Base-by-base conservation (phyloP, 2,329 filamentous ascomycete genomes). In the Colletotrichum sp. region DNA sequence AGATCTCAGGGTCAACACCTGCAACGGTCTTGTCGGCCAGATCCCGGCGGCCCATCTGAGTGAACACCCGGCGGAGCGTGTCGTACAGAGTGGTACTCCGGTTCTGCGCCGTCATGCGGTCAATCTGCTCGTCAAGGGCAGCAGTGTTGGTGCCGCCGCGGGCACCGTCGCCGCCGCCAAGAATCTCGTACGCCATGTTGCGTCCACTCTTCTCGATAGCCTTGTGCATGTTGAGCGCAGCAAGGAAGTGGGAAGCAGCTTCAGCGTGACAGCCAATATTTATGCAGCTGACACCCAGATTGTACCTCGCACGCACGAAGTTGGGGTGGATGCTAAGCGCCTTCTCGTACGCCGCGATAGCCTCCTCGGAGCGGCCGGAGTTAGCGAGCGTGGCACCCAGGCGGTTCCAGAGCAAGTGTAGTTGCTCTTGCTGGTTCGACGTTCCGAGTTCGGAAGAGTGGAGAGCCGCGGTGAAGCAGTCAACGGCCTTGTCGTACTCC, bases 401-500 rank as follows among this genome's bases (percentile, higher is more conserved):
- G 4, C 97, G 92, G 88, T 99, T 99, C 97, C 97, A 99, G 34
- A 99, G 92, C 25, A 99, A 92, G 83, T 99, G 97, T 2, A 98
- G 89, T 85, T 98, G 96, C 81, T 94, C 93, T 80, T 93, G 92
- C 78, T 95, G 93, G 86, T 98, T 99, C 76, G 93, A 94, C 11
- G 92, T 92, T 75, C 97, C 97, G 44, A 93, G 91, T 85, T 98
- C 96, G 1, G 95, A 95, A 29, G 93, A 95, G 75, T 95, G 95
- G 29, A 99, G 92, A 1, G 98, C 96, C 1, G 96, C 93, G 72
- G 94, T 95, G 91, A 99, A 99, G 89, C 98, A 99, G 88, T 99
- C 97, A 49, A 99, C 96, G 1, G 97, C 97, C 88, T 99, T 99
- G 83, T 97, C 95, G 87, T 98, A 99, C 83, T 99, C 96, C 86